These are phyloP conservation scores for Magnaporthiopsis incrustans DNA, from an alignment of 2,329 filamentous ascomycete species.

Conservation along the genomic window DNA sequence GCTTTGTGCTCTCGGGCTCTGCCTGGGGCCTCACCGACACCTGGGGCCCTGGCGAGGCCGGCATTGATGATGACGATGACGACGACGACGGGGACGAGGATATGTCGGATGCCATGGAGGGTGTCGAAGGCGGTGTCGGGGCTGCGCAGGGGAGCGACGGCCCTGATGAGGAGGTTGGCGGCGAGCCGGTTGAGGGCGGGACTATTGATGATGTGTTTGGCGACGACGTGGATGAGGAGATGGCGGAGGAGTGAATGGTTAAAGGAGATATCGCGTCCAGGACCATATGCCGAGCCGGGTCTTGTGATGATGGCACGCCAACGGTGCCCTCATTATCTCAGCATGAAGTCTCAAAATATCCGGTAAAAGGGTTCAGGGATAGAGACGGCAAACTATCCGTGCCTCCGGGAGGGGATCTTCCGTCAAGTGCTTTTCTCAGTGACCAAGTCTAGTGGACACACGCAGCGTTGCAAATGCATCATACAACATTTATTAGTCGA, in stretches of 20 bases:
- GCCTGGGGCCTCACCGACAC: conserved; percentile 56
- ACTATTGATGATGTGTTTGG: conserved; percentile 40
- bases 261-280: too few species aligned
- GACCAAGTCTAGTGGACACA: too few species aligned
- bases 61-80: conserved; percentile 37
- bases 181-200: conserved; percentile 45
- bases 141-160: conserved; percentile 30
- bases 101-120: conserved; percentile 41
- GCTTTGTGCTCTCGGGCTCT: conserved; percentile 58
- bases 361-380: too few species aligned
- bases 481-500: too few species aligned
- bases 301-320: too few species aligned
- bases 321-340: too few species aligned
- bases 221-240: conserved; percentile 27
- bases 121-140: conserved; percentile 29
- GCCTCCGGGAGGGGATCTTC: too few species aligned
- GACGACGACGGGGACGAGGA: conserved; percentile 33
- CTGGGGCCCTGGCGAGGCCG: conserved; percentile 38
- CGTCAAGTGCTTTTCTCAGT: too few species aligned
- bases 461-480: too few species aligned
- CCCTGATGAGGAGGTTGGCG: conserved; percentile 46
- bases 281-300: too few species aligned
- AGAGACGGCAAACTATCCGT: too few species aligned
- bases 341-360: too few species aligned
- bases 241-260: conserved; percentile 21